Evolutionary conservation across 305 asterid species (phyloP), one percentile per base, ranked within the genome.

Genomic region (Withania somnifera): DNA sequence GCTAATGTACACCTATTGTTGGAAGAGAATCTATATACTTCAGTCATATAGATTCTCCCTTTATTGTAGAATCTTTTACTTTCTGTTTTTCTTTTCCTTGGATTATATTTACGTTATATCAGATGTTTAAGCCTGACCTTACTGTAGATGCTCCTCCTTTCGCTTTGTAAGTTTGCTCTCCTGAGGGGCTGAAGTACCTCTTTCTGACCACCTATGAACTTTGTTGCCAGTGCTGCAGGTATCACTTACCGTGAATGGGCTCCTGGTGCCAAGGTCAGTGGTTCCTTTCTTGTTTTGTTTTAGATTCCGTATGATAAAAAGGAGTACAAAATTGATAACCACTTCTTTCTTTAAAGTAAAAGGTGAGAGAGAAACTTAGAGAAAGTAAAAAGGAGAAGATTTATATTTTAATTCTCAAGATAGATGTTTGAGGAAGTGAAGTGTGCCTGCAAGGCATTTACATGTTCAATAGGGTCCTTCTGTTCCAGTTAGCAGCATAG

Each of bases 231-330:
- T 88, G 93, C 89, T 86, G 85, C 97, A 85, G 99, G 99, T 80
- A 95, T 95, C 89, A 97, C 98, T 60, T 97, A 93, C 87, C 88
- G 97, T 85, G 99, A 97, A 85, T 97, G 99, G 99, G 99, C 99
- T 88, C 99, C 99, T 82, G 99, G 98, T 71, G 99, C 99, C 87
- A 91, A 91, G 98, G 99, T 97, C 81, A 80, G 93, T 90, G 66
- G 81, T 85, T 14, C 81, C 53, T 51, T 45, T 57, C 73, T 80
- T 58, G 69, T 76, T 82, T 47, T 36, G 3, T 50, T 75, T 73
- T 26, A 26, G 80, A 26, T 75, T 75, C 28, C 40, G 24, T 45
- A 7, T 75, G 28, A 34, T 17, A 66, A 34, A 32, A 66, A 32
- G 24, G 13, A 14, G 19, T 15, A 0, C 69, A 61, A 61, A 60